These are phyloP conservation scores for Cryptomeria japonica DNA, from an alignment of 75 land plant species.

Conservation along the genomic window DNA sequence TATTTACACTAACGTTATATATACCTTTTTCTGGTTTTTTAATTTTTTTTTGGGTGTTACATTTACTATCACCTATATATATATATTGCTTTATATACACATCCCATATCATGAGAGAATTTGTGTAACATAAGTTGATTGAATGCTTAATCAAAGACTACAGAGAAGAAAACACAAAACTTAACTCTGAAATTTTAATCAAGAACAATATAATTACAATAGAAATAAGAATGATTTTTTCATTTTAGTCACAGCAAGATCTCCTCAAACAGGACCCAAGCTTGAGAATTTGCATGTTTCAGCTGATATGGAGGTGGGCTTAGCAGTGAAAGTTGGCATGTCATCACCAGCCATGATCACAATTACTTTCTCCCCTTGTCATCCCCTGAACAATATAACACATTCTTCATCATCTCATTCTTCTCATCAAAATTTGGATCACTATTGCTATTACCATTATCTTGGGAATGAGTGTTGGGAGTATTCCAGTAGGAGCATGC, in stretches of 20 bases:
- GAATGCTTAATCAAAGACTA: no score
- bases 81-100: no score
- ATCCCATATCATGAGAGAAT: no score
- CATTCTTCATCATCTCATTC: neutral
- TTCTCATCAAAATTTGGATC: neutral
- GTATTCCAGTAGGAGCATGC: conserved; percentile 13
- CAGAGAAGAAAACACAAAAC: no score
- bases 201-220: no score
- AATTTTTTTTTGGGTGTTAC: no score
- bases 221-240: neutral
- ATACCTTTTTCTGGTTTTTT: no score
- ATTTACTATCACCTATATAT: no score
- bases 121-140: no score
- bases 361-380: conserved; percentile 9
- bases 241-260: neutral
- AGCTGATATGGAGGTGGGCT: neutral
- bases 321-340: conserved; percentile 2
- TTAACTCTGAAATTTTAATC: no score
- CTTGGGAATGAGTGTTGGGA: neutral
- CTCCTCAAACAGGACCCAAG: neutral
- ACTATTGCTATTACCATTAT: neutral
- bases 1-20: no score
- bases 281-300: neutral
- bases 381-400: neutral
- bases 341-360: conserved; percentile 1